Conservation (phyloP, 2,329 filamentous ascomycete species). For the Fusarium temperatum region DNA sequence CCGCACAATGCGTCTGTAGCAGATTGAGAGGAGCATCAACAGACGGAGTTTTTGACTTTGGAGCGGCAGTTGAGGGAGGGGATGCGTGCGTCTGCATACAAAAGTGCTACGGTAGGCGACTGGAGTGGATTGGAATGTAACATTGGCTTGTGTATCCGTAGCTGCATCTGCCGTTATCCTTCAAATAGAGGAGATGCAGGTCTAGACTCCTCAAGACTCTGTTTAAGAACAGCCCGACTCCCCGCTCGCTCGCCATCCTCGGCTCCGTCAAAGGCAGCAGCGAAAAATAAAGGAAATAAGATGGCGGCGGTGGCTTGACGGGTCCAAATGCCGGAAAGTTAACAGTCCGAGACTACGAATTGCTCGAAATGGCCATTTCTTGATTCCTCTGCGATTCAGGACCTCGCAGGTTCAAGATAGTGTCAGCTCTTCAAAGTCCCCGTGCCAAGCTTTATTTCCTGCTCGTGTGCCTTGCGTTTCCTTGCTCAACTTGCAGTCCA, state of each 20-base stretch:
- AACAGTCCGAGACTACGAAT: constrained; percentile 3
- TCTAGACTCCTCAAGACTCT: constrained; percentile 16
- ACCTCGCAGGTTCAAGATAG: neutral
- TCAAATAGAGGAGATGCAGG: constrained; percentile 2
- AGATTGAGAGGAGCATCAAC: neutral
- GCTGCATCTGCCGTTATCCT: constrained; percentile 26
- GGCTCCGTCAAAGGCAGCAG: neutral
- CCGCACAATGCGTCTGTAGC: constrained; percentile 10
- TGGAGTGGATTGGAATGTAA: constrained; percentile 4
- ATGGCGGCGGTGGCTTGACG: constrained; percentile 22
- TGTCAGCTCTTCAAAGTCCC: constrained; percentile 3
- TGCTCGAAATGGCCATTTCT: neutral
- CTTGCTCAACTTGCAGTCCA: constrained; percentile 1
- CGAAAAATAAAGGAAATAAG: neutral
- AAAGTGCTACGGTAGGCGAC: constrained; percentile 3
- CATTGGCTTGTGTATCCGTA: neutral
- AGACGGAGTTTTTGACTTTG: neutral
- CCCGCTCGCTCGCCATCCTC: neutral
- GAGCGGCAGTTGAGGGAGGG: constrained; percentile 11
- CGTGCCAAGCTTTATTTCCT: constrained; percentile 20
- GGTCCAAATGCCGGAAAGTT: constrained; percentile 3
- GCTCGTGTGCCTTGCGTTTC: constrained; percentile 8
- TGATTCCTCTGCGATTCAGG: neutral
- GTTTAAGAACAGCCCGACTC: neutral
- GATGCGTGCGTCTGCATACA: constrained; percentile 7